A percentile compares a stretch with the other conserved stretches of the same genome.
Conservation (phyloP, 805 yeast genomes). For the Brettanomyces bruxellensis region DNA sequence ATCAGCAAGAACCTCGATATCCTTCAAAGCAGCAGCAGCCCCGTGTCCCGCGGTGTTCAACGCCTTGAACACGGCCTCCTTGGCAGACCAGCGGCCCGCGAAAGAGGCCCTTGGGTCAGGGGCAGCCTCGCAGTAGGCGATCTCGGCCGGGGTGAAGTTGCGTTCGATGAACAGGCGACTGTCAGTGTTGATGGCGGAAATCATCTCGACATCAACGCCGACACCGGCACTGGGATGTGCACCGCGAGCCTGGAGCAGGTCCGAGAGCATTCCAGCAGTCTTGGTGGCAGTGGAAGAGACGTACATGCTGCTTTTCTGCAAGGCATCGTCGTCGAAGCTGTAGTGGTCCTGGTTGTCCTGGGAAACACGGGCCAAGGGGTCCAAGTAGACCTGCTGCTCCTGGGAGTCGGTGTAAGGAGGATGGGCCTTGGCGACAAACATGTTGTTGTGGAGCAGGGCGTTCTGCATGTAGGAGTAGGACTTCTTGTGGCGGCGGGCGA, state of each 20-base stretch:
- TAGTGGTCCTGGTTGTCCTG: conserved; percentile 28
- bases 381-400: conserved; percentile 87
- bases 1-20: conserved; percentile 77
- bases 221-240: conserved; percentile 47
- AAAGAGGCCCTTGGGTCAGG: conserved; percentile 80
- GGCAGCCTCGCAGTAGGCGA: conserved; percentile 64
- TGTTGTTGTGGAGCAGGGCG: conserved; percentile 81
- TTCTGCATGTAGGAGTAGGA: conserved; percentile 94
- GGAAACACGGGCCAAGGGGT: conserved; percentile 81
- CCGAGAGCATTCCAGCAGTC: conserved; percentile 55
- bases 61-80: conserved; percentile 97
- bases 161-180: conserved; percentile 88
- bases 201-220: conserved; percentile 95
- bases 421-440: conserved; percentile 88
- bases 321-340: conserved; percentile 37
- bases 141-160: conserved; percentile 80
- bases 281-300: conserved; percentile 40
- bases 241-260: conserved; percentile 37
- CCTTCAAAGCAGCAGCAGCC: conserved; percentile 89
- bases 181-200: conserved; percentile 71
- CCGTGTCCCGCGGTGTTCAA: conserved; percentile 84
- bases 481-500: conserved; percentile 70
- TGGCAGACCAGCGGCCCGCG: conserved; percentile 99
- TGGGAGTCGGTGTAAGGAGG: conserved; percentile 88
- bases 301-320: conserved; percentile 37